Conservation (phyloP, 2,329 filamentous ascomycete genomes). For the Talaromyces sp. region DNA sequence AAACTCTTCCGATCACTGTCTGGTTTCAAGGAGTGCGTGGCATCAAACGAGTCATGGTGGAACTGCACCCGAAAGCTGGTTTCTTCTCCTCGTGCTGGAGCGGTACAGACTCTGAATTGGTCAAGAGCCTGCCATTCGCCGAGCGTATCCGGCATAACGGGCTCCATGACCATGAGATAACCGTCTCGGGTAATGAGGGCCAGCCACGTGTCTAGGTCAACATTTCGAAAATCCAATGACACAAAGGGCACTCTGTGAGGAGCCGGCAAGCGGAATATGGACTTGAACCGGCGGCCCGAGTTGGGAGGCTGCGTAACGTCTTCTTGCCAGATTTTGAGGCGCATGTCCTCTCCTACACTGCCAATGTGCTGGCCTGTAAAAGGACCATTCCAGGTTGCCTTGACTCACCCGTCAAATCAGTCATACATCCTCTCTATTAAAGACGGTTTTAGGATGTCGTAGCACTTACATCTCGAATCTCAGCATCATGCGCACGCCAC, state of each 20-base stretch:
- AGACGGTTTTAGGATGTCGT: slow-evolving; percentile 32
- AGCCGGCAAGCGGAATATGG: slow-evolving; percentile 60
- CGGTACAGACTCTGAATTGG: slow-evolving; percentile 69
- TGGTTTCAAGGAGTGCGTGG: slow-evolving; percentile 72
- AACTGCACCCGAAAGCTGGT: slow-evolving; percentile 82
- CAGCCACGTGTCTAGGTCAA: slow-evolving; percentile 79
- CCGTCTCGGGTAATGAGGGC: slow-evolving; percentile 83
- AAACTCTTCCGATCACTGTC: slow-evolving; percentile 79
- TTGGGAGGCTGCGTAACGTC: slow-evolving; percentile 74
- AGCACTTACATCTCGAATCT: slow-evolving; percentile 74
- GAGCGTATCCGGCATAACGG: slow-evolving; percentile 77
- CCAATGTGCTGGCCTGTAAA: slow-evolving; percentile 85
- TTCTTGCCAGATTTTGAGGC: slow-evolving; percentile 90
- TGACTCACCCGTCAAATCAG: slow-evolving; percentile 15
- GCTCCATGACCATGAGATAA: slow-evolving; percentile 76
- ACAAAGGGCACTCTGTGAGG: slow-evolving; percentile 69
- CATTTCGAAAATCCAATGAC: slow-evolving; percentile 82
- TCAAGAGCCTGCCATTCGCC: slow-evolving; percentile 74
- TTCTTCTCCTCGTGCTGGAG: slow-evolving; percentile 77
- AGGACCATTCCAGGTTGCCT: slow-evolving; percentile 92
- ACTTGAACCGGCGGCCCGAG: slow-evolving; percentile 76
- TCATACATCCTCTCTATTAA: slow-evolving; percentile 20
- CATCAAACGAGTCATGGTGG: slow-evolving; percentile 74
- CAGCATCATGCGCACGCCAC: slow-evolving; percentile 86
- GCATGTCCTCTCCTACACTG: slow-evolving; percentile 84